These are phyloP conservation scores for Hericium erinaceus DNA, from an alignment of 768 basidiomycete species.

Conservation along the genomic window DNA sequence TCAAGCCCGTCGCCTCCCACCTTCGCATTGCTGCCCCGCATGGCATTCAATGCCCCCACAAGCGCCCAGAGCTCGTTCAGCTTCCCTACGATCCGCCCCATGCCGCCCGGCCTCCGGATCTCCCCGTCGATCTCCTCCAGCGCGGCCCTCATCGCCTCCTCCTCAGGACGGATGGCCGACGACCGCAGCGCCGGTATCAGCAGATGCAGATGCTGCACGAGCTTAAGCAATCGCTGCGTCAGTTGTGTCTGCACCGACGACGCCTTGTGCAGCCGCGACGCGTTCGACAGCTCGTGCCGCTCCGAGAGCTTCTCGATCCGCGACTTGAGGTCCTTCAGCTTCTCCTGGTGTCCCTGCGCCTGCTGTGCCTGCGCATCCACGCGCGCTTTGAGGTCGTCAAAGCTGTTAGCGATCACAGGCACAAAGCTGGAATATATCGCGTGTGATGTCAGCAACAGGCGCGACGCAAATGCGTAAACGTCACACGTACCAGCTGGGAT, in stretches of 20 bases:
- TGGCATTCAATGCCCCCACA: constrained; percentile 59
- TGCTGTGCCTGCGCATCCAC: constrained; percentile 67
- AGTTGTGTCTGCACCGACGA: constrained; percentile 58
- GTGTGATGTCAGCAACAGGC: background rate
- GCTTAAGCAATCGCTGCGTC: constrained; percentile 54
- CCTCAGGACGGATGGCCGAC: constrained; percentile 68
- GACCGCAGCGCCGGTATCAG: constrained; percentile 71
- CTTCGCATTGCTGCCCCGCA: constrained; percentile 41
- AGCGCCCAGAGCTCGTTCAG: constrained; percentile 82
- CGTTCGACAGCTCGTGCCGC: constrained; percentile 56
- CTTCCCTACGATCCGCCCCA: constrained; percentile 58
- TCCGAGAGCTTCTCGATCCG: constrained; percentile 53
- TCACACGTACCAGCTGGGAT: constrained; percentile 56
- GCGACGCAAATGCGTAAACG: constrained; percentile 1
- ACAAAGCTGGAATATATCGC: constrained; percentile 44
- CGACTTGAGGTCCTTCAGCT: constrained; percentile 61
- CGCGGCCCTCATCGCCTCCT: constrained; percentile 61
- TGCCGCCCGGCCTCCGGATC: constrained; percentile 39
- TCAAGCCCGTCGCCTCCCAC: constrained; percentile 38
- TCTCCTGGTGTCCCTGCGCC: constrained; percentile 57
- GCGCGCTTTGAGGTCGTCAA: constrained; percentile 71
- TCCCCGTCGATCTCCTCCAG: constrained; percentile 74
- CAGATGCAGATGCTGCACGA: constrained; percentile 71
- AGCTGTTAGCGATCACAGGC: constrained; percentile 72
- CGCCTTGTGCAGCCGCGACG: constrained; percentile 57